Base-by-base conservation (phyloP, 2,329 filamentous ascomycete genomes). In the Aspergillus fructus region DNA sequence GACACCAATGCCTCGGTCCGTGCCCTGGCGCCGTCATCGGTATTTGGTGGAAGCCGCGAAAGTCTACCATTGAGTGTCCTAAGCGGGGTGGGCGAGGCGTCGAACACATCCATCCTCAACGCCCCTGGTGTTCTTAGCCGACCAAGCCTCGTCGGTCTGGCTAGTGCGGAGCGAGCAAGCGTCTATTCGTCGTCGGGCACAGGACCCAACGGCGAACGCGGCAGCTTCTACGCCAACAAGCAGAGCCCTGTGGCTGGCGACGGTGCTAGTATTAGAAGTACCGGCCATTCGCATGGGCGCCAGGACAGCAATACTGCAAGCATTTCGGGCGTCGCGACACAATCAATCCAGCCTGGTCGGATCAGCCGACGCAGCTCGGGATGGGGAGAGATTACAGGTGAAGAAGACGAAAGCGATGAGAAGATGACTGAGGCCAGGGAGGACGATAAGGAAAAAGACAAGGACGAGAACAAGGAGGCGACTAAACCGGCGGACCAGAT, bases 251-350 rank as follows among this genome's bases (percentile, higher is more conserved):
- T 69, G 19, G 69, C 71, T 47, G 85, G 82, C 5, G 91, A 96
- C 64, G 89, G 85, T 1, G 86, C 87, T 9, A 96, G 91, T 68
- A 79, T 96, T 30, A 84, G 90, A 53, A 96, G 91, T 71, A 91
- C 90, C 0, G 76, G 89, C 1, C 72, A 90, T 3, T 89, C 90
- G 0, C 93, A 96, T 71, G 85, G 84, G 2, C 83, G 91, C 60
- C 88, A 90, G 49, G 91, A 96, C 71, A 96, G 92, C 74, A 85
- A 93, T 54, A 89, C 81, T 60, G 89, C 90, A 24, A 93, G 89
- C 72, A 87, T 92, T 12, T 60, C 64, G 6, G 84, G 82, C 8
- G 68, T 83, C n/a, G 71, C 73, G 30, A 89, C 85, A 86, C 88
- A 13, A 19, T 24, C 47, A 17, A 74, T 92, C 39, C 83, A 83